A percentile compares a stretch with the other conserved stretches of the same genome.
These are phyloP conservation scores for Verticillium albo-atrum DNA, from an alignment of 2,329 filamentous ascomycete genomes.

Conservation along the genomic window DNA sequence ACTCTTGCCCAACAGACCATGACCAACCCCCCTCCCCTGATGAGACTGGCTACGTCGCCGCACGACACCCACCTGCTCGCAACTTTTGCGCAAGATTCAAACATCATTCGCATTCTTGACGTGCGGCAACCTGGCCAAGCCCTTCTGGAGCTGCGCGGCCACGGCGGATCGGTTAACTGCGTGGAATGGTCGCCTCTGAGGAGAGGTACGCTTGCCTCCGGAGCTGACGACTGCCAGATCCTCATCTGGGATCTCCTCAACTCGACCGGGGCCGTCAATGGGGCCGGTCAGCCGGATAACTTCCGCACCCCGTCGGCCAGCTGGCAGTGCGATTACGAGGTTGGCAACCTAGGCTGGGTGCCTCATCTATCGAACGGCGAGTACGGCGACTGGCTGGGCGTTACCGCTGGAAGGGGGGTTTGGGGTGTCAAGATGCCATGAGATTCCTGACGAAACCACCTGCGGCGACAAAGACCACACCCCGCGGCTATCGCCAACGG, in stretches of 20 bases:
- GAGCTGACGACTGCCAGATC: constrained; percentile 87
- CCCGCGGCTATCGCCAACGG: background rate
- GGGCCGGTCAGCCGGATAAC: constrained; percentile 48
- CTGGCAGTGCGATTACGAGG: constrained; percentile 85
- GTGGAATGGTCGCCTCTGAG: constrained; percentile 92
- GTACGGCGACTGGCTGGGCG: constrained; percentile 77
- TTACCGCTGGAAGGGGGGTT: constrained; percentile 74
- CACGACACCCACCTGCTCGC: constrained; percentile 93
- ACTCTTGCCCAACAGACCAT: constrained; percentile 74
- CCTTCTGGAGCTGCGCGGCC: constrained; percentile 85
- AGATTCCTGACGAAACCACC: background rate
- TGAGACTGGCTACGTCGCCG: constrained; percentile 83
- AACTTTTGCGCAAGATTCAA: constrained; percentile 94
- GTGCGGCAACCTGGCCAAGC: constrained; percentile 95
- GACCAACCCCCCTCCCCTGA: constrained; percentile 69
- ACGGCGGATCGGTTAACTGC: constrained; percentile 80
- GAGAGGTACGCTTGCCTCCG: constrained; percentile 84
- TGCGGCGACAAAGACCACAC: background rate
- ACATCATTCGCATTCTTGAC: constrained; percentile 88
- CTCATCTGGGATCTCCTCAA: constrained; percentile 92
- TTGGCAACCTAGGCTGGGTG: constrained; percentile 81
- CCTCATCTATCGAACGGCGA: constrained; percentile 66
- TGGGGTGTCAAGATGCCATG: constrained; percentile 60
- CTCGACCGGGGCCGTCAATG: constrained; percentile 43
- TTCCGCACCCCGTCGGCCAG: constrained; percentile 65